Conservation (phyloP, 805 yeast species). For the Metschnikowia lunata region DNA sequence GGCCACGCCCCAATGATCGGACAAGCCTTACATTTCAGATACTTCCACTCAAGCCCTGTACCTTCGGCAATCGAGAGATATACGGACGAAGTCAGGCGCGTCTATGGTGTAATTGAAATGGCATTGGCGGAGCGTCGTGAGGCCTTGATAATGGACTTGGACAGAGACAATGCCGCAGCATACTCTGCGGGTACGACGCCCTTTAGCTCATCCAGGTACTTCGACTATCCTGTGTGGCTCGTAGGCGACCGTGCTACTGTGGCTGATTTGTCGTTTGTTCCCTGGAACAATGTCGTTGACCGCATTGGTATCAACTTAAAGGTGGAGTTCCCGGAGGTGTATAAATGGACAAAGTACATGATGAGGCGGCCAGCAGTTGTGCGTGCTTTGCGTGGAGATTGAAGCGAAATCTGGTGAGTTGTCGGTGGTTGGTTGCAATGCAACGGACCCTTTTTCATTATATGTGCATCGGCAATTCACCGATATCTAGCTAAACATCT, state of each 20-base stretch:
- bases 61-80: constrained; percentile 89
- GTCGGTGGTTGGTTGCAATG: too few relatives aligned
- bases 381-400: constrained; percentile 76
- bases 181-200: constrained; percentile 88
- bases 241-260: constrained; percentile 79
- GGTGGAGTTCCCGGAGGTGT: constrained; percentile 89
- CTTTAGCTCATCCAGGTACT: constrained; percentile 74
- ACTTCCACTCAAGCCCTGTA: constrained; percentile 80
- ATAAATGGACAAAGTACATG: constrained; percentile 93
- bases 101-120: constrained; percentile 92
- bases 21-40: constrained; percentile 90
- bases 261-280: constrained; percentile 89
- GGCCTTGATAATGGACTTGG: constrained; percentile 83
- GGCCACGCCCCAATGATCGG: constrained; percentile 99
- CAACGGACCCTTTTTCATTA: too few relatives aligned
- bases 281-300: constrained; percentile 96
- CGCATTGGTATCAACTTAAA: constrained; percentile 85
- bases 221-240: constrained; percentile 92
- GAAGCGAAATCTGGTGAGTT: too few relatives aligned
- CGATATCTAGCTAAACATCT: too few relatives aligned
- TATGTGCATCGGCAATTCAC: too few relatives aligned
- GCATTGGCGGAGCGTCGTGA: constrained; percentile 91
- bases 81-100: constrained; percentile 87
- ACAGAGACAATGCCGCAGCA: constrained; percentile 80
- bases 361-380: constrained; percentile 92